Percentiles rank a stretch among this genome's conserved stretches.
These are phyloP conservation scores for Dendrobium huoshanense DNA, from an alignment of 106 monocot species.

Conservation along the genomic window DNA sequence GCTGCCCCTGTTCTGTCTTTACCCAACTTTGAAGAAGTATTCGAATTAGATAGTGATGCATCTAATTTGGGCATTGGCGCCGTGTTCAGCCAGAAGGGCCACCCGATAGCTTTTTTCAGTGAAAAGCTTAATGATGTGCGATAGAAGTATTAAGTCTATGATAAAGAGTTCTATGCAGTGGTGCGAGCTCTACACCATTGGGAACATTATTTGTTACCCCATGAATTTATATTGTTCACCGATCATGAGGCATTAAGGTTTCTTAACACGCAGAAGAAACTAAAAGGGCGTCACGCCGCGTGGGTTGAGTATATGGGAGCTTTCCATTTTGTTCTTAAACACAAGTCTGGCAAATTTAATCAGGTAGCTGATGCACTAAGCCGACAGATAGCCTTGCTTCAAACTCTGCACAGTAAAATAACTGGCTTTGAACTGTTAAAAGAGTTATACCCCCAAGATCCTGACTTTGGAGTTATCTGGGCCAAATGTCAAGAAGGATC, in stretches of 20 bases:
- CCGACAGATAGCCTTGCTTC: background rate
- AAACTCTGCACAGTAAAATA: no score
- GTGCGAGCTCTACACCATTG: background rate
- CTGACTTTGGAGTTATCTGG: no score
- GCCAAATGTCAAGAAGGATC: no score
- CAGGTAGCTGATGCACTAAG: background rate
- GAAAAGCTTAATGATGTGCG: background rate
- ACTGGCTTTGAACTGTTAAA: no score
- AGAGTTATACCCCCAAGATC: no score
- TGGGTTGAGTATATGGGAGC: no score
- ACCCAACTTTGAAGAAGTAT: background rate
- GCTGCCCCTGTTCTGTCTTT: background rate
- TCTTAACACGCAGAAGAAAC: no score
- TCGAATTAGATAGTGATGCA: background rate
- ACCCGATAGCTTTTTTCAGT: background rate
- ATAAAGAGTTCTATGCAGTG: background rate
- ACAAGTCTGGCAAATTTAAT: background rate
- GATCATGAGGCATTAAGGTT: background rate
- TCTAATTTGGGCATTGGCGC: background rate
- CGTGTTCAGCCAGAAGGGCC: background rate
- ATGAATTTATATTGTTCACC: background rate
- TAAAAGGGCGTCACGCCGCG: no score
- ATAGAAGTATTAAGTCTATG: background rate
- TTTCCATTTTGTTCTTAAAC: background rate
- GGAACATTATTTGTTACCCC: background rate